A percentile compares a stretch with the other conserved stretches of the same genome.
These are phyloP conservation scores for Hemerocallis citrina DNA, from an alignment of 106 monocot genomes.

Conservation along the genomic window DNA sequence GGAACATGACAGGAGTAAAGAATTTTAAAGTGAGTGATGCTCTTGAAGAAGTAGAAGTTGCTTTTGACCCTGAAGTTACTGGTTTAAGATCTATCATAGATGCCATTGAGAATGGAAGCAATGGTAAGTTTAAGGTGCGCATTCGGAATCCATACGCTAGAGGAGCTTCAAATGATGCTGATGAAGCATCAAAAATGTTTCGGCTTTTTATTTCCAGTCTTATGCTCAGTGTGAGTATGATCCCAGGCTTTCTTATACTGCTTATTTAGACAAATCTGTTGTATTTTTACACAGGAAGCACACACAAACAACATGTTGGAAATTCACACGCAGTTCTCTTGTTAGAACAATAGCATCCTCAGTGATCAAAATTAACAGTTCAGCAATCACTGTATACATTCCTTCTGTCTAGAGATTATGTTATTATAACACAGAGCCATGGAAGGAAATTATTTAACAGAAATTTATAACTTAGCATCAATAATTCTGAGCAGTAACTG, in stretches of 20 bases:
- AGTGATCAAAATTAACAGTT: no score
- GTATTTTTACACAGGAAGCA: no score
- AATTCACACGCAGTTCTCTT: no score
- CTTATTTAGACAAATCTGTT: no score
- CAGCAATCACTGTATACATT: no score
- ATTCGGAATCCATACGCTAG: slow-evolving; percentile 52
- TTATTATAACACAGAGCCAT: no score
- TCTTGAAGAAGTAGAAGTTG: slow-evolving; percentile 54
- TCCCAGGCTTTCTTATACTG: background rate
- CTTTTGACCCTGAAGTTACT: slow-evolving; percentile 77
- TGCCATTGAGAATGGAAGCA: slow-evolving; percentile 49
- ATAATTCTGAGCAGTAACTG: no score
- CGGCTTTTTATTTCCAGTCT: slow-evolving; percentile 76
- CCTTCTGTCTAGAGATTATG: no score
- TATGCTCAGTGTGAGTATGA: slow-evolving; percentile 67
- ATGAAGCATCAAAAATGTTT: slow-evolving; percentile 80
- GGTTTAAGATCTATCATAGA: slow-evolving; percentile 79
- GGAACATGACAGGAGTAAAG: slow-evolving; percentile 48
- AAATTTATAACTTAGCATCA: no score
- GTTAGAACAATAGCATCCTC: no score
- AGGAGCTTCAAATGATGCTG: slow-evolving; percentile 37
- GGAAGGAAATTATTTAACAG: no score
- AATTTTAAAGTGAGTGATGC: slow-evolving; percentile 43
- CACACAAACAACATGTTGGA: no score
- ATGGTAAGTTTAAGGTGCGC: slow-evolving; percentile 42